Evolutionary conservation across 257 asterid genomes (phyloP).

Genomic region (Solanum virginianum): DNA sequence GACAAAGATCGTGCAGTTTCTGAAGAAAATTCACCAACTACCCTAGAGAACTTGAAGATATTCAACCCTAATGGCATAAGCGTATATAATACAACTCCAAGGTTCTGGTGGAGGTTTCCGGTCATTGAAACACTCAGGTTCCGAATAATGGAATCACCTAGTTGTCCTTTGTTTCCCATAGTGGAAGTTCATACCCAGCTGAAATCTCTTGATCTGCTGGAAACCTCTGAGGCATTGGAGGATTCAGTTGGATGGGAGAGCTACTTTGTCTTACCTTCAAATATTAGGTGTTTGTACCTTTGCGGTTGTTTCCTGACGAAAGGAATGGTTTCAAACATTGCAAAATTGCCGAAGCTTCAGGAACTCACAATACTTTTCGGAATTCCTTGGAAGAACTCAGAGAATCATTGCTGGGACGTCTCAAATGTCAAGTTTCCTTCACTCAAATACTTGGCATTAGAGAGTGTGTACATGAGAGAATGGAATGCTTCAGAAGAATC

Average conservation of each 20-base stretch:
- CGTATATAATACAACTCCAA: not conserved
- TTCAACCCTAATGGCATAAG: too few relatives aligned
- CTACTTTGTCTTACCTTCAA: not conserved
- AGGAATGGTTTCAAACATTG: not conserved
- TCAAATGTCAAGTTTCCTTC: not conserved
- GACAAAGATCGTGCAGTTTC: fast-evolving
- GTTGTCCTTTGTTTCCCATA: not conserved
- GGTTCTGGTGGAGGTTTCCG: not conserved
- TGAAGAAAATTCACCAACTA: not conserved
- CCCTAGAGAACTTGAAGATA: not conserved
- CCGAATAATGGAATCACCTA: not conserved
- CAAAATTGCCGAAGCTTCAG: not conserved
- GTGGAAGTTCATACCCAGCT: not conserved
- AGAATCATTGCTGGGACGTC: not conserved
- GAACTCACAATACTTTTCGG: not conserved
- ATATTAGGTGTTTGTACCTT: not conserved
- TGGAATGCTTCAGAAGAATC: not conserved
- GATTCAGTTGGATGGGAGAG: not conserved
- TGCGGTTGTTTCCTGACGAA: fast-evolving
- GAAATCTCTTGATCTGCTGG: not conserved
- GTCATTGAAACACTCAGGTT: not conserved
- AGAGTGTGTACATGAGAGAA: not conserved
- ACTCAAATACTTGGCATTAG: not conserved
- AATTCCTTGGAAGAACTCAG: fast-evolving
- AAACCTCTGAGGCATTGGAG: not conserved